Percentiles rank a stretch among this genome's conserved stretches.
Conservation (phyloP, 2,329 filamentous ascomycete genomes). For the Verticillium albo-atrum region DNA sequence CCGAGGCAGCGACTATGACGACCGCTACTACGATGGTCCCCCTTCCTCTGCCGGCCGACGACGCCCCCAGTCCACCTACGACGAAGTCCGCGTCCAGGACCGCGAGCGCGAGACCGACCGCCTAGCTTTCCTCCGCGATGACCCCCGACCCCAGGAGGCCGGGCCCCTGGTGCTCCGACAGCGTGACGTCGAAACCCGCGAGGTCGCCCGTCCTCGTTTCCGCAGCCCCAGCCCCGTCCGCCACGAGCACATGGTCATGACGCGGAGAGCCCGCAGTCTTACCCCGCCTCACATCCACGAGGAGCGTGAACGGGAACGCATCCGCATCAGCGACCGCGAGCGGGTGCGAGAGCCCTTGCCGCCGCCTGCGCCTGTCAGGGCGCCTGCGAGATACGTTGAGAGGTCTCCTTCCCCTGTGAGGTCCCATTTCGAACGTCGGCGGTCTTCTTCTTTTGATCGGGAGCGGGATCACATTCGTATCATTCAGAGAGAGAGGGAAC, state of each 20-base stretch:
- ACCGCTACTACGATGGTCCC: constrained; percentile 13
- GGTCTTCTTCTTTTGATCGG: constrained; percentile 32
- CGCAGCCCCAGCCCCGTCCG: constrained; percentile 36
- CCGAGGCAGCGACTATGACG: constrained; percentile 12
- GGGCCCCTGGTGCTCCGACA: constrained; percentile 50
- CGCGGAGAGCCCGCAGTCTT: constrained; percentile 38
- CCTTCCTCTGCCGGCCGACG: constrained; percentile 12
- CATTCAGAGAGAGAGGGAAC: constrained; percentile 38
- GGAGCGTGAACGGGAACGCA: constrained; percentile 28
- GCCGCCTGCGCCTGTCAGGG: constrained; percentile 22
- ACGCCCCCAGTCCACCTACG: constrained; percentile 24
- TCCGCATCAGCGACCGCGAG: constrained; percentile 36
- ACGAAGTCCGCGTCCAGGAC: constrained; percentile 36
- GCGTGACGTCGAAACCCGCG: constrained; percentile 51
- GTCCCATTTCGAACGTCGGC: constrained; percentile 14
- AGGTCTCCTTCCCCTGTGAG: constrained; percentile 27
- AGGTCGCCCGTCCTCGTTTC: constrained; percentile 39
- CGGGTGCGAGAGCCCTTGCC: constrained; percentile 31
- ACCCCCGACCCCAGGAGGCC: constrained; percentile 40
- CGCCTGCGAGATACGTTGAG: constrained; percentile 37
- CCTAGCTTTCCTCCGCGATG: constrained; percentile 46
- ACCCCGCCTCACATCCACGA: constrained; percentile 25
- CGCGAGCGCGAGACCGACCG: constrained; percentile 30
- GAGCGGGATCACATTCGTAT: constrained; percentile 47
- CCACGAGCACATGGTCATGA: constrained; percentile 25